phyloP scores from a whole-genome alignment of 2,329 filamentous ascomycete species.

The Grosmannia serpens region DNA sequence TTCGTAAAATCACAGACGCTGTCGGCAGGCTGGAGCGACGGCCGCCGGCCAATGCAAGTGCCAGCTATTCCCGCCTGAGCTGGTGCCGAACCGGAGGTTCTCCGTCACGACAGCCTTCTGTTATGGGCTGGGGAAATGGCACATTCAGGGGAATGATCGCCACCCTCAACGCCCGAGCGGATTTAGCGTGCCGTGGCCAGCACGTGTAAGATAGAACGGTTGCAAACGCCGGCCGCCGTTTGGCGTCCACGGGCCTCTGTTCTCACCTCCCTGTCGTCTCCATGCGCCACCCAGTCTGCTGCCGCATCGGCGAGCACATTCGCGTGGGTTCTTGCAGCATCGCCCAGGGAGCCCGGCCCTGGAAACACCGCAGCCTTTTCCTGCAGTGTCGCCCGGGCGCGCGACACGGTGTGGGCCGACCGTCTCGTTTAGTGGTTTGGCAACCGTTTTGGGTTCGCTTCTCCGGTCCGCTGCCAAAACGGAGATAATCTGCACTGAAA shows the following conservation, averaged over 20 bases:
- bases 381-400: background rate
- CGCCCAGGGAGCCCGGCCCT: background rate
- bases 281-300: background rate
- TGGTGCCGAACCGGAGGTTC: background rate
- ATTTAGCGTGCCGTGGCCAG: background rate
- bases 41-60: background rate
- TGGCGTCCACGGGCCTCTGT: background rate
- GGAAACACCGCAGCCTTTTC: background rate
- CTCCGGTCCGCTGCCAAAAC: background rate
- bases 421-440: background rate
- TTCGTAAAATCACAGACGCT: background rate
- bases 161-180: background rate
- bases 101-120: background rate
- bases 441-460: background rate
- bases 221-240: background rate
- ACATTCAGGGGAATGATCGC: background rate
- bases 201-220: background rate
- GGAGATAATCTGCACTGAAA: background rate
- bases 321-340: background rate
- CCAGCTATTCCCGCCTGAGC: background rate
- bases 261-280: background rate
- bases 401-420: background rate
- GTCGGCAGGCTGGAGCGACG: background rate
- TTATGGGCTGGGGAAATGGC: background rate
- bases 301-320: background rate